Evolutionary conservation across 1,284 basidiomycete genomes (phyloP).

Genomic region (Heterobasidion annosum): DNA sequence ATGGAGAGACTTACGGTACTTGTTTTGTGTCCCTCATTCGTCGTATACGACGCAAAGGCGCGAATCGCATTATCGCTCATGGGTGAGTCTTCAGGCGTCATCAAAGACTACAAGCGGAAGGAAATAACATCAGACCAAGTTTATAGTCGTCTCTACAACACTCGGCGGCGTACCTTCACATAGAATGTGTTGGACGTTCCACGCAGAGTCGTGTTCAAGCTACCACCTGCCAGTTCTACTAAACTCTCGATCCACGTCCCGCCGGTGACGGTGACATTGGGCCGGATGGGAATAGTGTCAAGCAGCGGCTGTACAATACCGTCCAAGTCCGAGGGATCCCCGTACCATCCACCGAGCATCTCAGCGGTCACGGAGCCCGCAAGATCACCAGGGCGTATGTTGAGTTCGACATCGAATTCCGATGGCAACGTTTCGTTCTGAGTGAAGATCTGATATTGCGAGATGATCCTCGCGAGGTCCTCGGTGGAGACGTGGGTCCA

Average conservation of each 20-base stretch:
- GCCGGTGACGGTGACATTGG: neutral
- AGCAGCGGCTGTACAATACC: neutral
- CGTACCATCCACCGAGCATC: neutral
- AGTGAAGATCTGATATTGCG: neutral
- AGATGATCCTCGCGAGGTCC: neutral
- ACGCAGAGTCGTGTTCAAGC: neutral
- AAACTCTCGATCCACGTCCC: neutral
- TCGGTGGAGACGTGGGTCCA: neutral
- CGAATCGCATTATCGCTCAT: neutral
- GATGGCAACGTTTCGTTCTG: neutral
- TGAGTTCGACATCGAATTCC: neutral
- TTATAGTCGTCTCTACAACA: too few species aligned
- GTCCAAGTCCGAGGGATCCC: neutral
- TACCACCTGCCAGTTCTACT: neutral
- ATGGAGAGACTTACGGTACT: neutral
- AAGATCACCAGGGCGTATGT: neutral
- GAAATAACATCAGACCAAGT: too few species aligned
- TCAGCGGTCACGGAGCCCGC: neutral
- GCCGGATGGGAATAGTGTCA: neutral
- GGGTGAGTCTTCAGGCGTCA: neutral
- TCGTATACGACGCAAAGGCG: neutral
- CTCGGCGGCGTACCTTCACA: neutral
- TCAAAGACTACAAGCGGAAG: neutral
- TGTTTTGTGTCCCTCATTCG: neutral
- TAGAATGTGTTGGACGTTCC: neutral